These are phyloP conservation scores for Chaetomiaceae sp. DNA, from an alignment of 2,329 filamentous ascomycete genomes.

Conservation along the genomic window DNA sequence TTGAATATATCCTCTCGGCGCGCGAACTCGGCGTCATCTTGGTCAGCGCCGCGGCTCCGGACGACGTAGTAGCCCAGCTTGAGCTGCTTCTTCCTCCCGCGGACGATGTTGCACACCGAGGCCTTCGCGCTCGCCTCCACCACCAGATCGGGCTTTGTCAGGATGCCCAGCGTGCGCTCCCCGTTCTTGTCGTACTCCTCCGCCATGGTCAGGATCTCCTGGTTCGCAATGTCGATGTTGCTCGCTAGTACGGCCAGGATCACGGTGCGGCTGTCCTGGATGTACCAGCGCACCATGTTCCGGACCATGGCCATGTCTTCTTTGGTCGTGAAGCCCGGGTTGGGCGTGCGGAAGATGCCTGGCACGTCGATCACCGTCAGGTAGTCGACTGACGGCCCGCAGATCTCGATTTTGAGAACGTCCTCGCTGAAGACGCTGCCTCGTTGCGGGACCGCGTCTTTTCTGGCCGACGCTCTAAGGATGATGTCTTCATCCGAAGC, in stretches of 20 bases:
- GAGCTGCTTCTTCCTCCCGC: slow-evolving; percentile 38
- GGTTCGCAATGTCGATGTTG: slow-evolving; percentile 39
- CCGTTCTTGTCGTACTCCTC: slow-evolving; percentile 39
- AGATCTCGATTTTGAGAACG: slow-evolving; percentile 43
- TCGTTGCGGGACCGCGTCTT: neutral
- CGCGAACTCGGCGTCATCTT: slow-evolving; percentile 6
- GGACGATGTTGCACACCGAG: slow-evolving; percentile 40
- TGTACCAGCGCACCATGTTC: slow-evolving; percentile 46
- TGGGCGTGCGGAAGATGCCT: slow-evolving; percentile 45
- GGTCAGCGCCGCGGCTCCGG: slow-evolving; percentile 39
- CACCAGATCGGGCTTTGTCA: slow-evolving; percentile 59
- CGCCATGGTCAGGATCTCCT: slow-evolving; percentile 39
- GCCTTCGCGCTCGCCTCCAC: slow-evolving; percentile 37
- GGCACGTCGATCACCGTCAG: slow-evolving; percentile 55
- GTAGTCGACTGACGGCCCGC: slow-evolving; percentile 42
- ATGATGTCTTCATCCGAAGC: slow-evolving; percentile 31
- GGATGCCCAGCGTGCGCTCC: slow-evolving; percentile 41
- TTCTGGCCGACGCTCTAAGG: too few relatives aligned
- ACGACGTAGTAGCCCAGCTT: slow-evolving; percentile 47
- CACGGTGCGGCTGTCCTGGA: slow-evolving; percentile 44
- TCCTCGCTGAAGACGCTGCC: slow-evolving; percentile 43
- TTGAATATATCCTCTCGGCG: slow-evolving; percentile 16
- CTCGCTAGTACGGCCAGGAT: slow-evolving; percentile 44
- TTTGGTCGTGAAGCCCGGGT: slow-evolving; percentile 39
- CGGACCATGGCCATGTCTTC: slow-evolving; percentile 43